Conservation (phyloP, 441 rosid species). For the Metrosideros polymorpha region DNA sequence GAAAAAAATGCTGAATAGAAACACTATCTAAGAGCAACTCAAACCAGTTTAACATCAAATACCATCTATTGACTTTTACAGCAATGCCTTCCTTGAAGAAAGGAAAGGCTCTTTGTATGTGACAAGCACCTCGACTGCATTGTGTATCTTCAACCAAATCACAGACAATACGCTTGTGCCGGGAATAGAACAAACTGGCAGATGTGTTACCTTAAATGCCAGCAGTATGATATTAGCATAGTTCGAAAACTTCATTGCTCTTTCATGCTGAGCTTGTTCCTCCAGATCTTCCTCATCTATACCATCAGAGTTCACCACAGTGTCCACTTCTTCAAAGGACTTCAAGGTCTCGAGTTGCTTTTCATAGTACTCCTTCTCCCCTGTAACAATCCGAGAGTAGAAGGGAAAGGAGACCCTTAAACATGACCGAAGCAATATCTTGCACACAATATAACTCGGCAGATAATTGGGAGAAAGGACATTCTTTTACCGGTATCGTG, state of each 20-base stretch:
- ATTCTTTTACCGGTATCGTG: not conserved
- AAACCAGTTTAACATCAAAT: not conserved
- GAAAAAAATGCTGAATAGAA: not conserved
- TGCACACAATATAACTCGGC: not conserved
- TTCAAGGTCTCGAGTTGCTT: slow-evolving; percentile 58
- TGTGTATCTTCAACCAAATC: not conserved
- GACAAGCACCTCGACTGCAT: not conserved
- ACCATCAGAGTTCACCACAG: slow-evolving; percentile 12
- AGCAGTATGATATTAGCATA: slow-evolving; percentile 61
- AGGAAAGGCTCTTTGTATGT: not conserved
- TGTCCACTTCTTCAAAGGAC: slow-evolving; percentile 77
- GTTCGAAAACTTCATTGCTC: slow-evolving; percentile 78
- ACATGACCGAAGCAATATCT: not conserved
- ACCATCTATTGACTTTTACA: not conserved
- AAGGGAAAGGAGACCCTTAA: not conserved
- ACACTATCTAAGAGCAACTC: not conserved
- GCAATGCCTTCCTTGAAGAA: not conserved
- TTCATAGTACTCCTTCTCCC: slow-evolving; percentile 74
- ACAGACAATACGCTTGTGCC: not conserved
- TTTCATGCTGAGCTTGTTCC: slow-evolving; percentile 44
- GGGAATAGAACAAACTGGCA: not conserved
- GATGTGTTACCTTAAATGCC: slow-evolving; percentile 44
- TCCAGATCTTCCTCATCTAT: slow-evolving; percentile 19
- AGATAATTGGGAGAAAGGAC: not conserved
- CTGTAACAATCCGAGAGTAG: slow-evolving; percentile 12